A percentile compares a stretch with the other conserved stretches of the same genome.
Conservation (phyloP, 257 asterid genomes). For the Echites panduratus region DNA sequence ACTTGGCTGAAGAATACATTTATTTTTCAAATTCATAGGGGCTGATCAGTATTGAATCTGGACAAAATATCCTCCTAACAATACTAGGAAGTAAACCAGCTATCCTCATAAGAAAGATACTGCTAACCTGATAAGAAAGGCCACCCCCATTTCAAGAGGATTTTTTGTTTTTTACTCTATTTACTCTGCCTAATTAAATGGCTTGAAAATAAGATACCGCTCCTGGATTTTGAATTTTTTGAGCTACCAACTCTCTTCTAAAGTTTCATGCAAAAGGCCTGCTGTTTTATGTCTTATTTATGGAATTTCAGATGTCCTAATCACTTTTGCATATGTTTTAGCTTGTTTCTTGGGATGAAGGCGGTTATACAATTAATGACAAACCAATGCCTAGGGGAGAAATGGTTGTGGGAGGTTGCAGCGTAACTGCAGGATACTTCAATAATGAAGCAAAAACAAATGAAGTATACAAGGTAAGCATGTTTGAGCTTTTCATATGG, state of each 20-base stretch:
- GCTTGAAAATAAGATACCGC: background rate
- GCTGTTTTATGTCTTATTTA: background rate
- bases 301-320: background rate
- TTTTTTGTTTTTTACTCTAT: background rate
- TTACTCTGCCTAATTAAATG: conserved; percentile 1
- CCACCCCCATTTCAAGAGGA: background rate
- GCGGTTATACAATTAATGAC: conserved; percentile 66
- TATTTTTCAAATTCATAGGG: background rate
- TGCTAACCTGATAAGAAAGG: background rate
- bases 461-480: conserved; percentile 62
- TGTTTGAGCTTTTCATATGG: conserved; percentile 8
- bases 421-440: conserved; percentile 86
- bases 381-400: conserved; percentile 97
- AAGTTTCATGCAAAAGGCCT: background rate
- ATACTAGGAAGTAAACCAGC: background rate
- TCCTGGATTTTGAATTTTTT: background rate
- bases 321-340: conserved; percentile 31
- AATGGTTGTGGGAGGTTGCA: conserved; percentile 75
- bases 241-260: background rate
- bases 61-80: background rate
- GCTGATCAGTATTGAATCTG: background rate
- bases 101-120: background rate
- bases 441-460: conserved; percentile 69
- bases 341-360: conserved; percentile 96
- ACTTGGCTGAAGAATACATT: background rate